Conservation (phyloP, 345 rosid genomes). For the Trapa incisa region DNA sequence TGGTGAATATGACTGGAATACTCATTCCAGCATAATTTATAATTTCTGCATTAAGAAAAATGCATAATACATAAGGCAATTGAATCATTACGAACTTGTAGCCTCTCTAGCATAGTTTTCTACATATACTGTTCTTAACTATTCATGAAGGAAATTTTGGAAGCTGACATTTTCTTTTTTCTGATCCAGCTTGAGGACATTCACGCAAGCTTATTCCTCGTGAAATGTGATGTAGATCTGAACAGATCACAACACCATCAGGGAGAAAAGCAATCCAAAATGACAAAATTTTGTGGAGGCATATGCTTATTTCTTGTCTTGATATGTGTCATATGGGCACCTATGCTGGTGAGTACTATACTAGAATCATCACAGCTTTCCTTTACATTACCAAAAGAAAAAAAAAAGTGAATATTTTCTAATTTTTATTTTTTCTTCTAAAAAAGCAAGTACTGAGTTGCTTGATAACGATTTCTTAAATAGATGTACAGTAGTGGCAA, state of each 20-base stretch:
- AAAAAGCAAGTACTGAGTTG: not conserved
- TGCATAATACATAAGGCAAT: not conserved
- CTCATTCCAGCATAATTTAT: not conserved
- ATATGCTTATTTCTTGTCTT: slow-evolving; percentile 29
- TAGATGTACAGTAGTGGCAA: slow-evolving; percentile 45
- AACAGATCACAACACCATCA: slow-evolving; percentile 26
- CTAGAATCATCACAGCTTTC: not conserved
- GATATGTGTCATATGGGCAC: slow-evolving; percentile 36
- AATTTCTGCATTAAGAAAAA: not conserved
- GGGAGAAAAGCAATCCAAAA: slow-evolving; percentile 32
- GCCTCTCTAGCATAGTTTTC: not conserved
- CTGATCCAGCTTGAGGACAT: slow-evolving; percentile 30
- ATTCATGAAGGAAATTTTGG: not conserved
- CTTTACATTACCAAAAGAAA: not conserved
- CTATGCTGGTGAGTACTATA: slow-evolving; percentile 31
- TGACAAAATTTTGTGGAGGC: slow-evolving; percentile 34
- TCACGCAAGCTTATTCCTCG: slow-evolving; percentile 37
- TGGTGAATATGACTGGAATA: not conserved
- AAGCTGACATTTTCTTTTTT: not conserved
- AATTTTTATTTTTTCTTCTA: not conserved
- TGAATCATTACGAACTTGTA: not conserved
- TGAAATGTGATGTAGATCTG: slow-evolving; percentile 27
- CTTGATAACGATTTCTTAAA: not conserved
- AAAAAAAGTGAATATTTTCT: not conserved
- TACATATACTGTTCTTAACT: not conserved